phyloP scores from a whole-genome alignment of 2,329 filamentous ascomycete genomes.

The Apiospora pterosperma region DNA sequence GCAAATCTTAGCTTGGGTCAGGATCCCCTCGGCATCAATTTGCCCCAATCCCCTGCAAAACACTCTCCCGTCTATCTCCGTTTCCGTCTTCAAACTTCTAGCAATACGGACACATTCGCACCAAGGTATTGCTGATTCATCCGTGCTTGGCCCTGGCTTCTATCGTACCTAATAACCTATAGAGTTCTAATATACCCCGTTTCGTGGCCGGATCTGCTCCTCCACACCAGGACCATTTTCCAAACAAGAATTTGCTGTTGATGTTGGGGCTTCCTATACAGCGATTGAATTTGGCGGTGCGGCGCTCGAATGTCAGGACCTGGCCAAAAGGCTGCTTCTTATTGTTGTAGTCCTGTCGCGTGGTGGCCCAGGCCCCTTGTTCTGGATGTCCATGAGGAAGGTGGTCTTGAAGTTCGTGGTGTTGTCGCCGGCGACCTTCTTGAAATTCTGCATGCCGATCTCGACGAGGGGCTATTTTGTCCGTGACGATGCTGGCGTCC shows the following conservation, averaged over 20 bases:
- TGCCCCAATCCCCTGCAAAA: no score
- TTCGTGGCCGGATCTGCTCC: no score
- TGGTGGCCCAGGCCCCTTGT: not conserved
- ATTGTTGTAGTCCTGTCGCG: not conserved
- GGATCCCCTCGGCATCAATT: no score
- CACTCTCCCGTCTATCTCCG: no score
- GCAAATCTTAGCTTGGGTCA: no score
- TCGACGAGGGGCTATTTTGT: not conserved
- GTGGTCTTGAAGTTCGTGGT: not conserved
- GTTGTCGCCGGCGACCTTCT: not conserved
- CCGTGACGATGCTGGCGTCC: not conserved
- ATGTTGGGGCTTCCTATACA: not conserved
- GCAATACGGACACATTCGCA: no score
- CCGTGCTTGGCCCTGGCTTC: no score
- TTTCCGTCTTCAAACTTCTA: no score
- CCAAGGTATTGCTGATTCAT: no score
- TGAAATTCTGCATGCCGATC: not conserved
- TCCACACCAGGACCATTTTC: no score
- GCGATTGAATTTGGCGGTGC: not conserved
- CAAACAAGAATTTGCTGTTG: not conserved
- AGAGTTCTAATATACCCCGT: no score
- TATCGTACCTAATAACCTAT: no score
- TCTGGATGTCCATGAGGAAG: not conserved
- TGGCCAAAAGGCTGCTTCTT: not conserved
- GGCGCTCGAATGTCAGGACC: not conserved